These are phyloP conservation scores for Mangifera indica DNA, from an alignment of 345 rosid genomes.

Conservation along the genomic window DNA sequence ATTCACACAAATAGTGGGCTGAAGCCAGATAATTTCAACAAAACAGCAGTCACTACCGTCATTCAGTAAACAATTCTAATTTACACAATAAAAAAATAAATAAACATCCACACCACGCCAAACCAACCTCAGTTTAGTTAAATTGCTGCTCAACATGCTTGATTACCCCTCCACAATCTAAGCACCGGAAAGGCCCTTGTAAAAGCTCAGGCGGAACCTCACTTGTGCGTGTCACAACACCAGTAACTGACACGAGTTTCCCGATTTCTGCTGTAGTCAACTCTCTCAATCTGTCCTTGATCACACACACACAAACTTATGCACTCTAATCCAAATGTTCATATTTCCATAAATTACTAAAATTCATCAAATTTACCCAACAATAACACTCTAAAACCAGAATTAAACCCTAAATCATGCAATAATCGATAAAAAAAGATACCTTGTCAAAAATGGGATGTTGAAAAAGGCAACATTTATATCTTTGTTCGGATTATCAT, in stretches of 20 bases:
- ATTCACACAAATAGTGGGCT: conserved; percentile 84
- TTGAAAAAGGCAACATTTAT: conserved; percentile 81
- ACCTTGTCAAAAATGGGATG: conserved; percentile 79
- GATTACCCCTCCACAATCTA: conserved; percentile 70
- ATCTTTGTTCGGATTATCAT: conserved; percentile 84
- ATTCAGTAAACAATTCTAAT: too few species aligned
- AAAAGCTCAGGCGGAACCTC: conserved; percentile 98
- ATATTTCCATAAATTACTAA: neutral
- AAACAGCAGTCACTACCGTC: neutral
- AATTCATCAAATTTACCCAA: neutral
- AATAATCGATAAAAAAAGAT: neutral
- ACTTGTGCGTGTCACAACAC: conserved; percentile 94
- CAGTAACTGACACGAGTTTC: conserved; percentile 78
- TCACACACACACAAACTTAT: neutral
- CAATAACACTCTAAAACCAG: neutral
- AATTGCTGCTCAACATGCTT: conserved; percentile 94
- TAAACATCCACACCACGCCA: neutral
- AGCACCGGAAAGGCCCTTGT: conserved; percentile 82
- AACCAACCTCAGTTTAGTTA: conserved; percentile 83
- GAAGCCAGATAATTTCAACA: conserved; percentile 21
- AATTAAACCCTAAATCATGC: neutral
- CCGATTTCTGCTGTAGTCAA: conserved; percentile 82
- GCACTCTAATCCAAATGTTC: neutral
- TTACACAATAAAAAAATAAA: neutral
- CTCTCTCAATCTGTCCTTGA: conserved; percentile 61